Conservation (phyloP, 1,284 basidiomycete species). For the Tranzscheliella williamsii region DNA sequence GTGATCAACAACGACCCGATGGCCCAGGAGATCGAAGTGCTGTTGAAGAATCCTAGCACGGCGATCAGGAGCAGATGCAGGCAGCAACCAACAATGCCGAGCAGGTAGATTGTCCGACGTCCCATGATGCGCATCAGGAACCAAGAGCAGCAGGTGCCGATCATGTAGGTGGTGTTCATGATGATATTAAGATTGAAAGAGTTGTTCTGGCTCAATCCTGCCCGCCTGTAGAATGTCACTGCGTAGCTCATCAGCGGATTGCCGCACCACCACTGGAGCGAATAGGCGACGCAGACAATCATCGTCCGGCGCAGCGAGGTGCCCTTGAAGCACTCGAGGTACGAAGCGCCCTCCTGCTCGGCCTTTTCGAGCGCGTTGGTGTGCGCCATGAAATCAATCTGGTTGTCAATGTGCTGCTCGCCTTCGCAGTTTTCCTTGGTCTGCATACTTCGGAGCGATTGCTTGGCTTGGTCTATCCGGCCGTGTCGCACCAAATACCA, state of each 20-base stretch:
- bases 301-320: constrained; percentile 62
- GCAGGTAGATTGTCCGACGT: constrained; percentile 63
- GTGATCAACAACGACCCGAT: constrained; percentile 63
- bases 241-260: constrained; percentile 51
- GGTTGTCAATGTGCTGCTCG: constrained; percentile 53
- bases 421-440: constrained; percentile 6
- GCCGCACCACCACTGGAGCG: constrained; percentile 59
- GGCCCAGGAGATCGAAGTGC: constrained; percentile 49
- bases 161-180: constrained; percentile 57
- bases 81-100: constrained; percentile 62
- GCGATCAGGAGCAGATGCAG: constrained; percentile 64
- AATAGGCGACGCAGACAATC: constrained; percentile 58
- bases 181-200: constrained; percentile 62
- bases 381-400: constrained; percentile 62
- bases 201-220: constrained; percentile 60
- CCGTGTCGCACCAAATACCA: constrained; percentile 64
- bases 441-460: constrained; percentile 13
- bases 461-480: constrained; percentile 63
- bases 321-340: constrained; percentile 64
- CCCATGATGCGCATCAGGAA: constrained; percentile 62
- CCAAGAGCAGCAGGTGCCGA: constrained; percentile 62
- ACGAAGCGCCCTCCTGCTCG: constrained; percentile 56
- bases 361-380: constrained; percentile 62
- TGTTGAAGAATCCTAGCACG: constrained; percentile 52
- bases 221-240: constrained; percentile 63